These are phyloP conservation scores for Ceratocystis diversiconidia DNA, from an alignment of 2,329 filamentous ascomycete species.

Conservation along the genomic window DNA sequence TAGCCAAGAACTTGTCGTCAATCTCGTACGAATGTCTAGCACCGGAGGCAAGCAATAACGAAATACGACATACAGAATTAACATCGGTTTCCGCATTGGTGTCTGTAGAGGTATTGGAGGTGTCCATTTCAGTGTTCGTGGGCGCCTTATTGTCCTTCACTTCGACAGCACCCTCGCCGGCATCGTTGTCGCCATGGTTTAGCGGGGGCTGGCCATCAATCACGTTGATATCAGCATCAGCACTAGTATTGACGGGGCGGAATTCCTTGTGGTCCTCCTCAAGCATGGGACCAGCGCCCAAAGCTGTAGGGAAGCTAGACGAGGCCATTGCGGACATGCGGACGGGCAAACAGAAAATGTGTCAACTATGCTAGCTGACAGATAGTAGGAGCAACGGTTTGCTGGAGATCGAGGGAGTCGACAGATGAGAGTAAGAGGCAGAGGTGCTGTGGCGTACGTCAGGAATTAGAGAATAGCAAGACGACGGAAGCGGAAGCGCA, in stretches of 20 bases:
- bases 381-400: too few relatives aligned
- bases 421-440: background rate
- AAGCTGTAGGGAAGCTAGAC: background rate
- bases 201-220: background rate
- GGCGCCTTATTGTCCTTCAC: slow-evolving; percentile 18
- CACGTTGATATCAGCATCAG: background rate
- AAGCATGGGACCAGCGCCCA: background rate
- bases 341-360: background rate
- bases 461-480: background rate
- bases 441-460: background rate
- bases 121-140: slow-evolving; percentile 13
- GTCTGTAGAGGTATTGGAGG: background rate
- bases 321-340: background rate
- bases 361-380: too few relatives aligned
- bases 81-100: slow-evolving; percentile 20
- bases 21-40: slow-evolving; percentile 81
- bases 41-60: slow-evolving; percentile 66
- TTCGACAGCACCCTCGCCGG: background rate
- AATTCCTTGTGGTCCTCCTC: background rate
- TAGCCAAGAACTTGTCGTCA: slow-evolving; percentile 70
- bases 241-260: background rate
- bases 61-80: slow-evolving; percentile 52
- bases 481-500: background rate
- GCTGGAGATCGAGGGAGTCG: too few relatives aligned
- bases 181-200: slow-evolving; percentile 14